Evolutionary conservation across 2,329 filamentous ascomycete genomes (phyloP), one percentile per base, ranked within the genome.

Genomic region (Colletotrichum echinochloae): DNA sequence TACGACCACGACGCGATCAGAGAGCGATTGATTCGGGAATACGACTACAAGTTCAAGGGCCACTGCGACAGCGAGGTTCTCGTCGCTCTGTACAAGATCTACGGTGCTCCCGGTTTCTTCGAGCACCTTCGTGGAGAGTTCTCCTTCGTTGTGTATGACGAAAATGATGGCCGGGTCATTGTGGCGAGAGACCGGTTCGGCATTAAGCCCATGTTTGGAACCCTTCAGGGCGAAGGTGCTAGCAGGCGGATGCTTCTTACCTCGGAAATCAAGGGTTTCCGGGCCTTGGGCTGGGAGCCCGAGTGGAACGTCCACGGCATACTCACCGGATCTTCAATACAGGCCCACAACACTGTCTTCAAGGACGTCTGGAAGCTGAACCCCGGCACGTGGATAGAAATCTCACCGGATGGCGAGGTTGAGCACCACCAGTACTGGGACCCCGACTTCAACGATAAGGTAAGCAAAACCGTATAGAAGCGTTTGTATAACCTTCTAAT

Each of bases 151-250:
- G 74, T 89, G 1, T 87, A 84, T 65, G 87, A 89, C 71, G 55
- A 81, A 18, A 77, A 79, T 18, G 74, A 77, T 1, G 75, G 82
- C 65, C 69, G 80, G 0, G 78, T 88, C 49, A 76, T 89, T 46
- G 85, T 83, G 0, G 86, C 80, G 1, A 77, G 86, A 23, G 87
- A 90, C 74, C 82, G 87, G 0, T 89, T 84, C 74, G 87, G 87
- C 4, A 86, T 89, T 74, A 89, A 89, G 75, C 86, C 87, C 2
- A 79, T 89, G 23, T 85, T 86, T 66, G 89, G 83, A 77, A 88
- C 85, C 0, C 18, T 65, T n/a, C n/a, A 61, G 1, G 56, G 49
- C 18, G 69, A 82, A 1, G 46, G 59, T 28, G 72, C 80, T 1
- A 76, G 76, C 7, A 79, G 77, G 7, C 77, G 79, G 65, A 65